Percentiles rank a stretch among this genome's conserved stretches.
These are phyloP conservation scores for Claviceps africana DNA, from an alignment of 2,329 filamentous ascomycete species.

Conservation along the genomic window DNA sequence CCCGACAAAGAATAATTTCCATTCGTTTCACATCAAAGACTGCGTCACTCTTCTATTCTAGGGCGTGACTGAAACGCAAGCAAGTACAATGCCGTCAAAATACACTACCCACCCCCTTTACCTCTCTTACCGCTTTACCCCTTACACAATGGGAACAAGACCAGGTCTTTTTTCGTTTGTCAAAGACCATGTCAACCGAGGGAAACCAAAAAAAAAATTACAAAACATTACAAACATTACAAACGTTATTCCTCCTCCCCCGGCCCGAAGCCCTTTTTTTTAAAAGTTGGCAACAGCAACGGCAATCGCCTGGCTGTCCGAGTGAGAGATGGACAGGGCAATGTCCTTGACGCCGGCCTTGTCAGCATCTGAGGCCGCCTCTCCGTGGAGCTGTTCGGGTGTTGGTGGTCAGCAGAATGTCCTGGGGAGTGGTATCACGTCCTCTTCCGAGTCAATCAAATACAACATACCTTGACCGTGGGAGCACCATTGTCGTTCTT, in stretches of 20 bases:
- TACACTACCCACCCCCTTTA: not conserved
- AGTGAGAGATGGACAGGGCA: conserved; percentile 90
- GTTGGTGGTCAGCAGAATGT: conserved; percentile 21
- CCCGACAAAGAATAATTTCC: not conserved
- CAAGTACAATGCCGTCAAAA: not conserved
- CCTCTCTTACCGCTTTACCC: not conserved
- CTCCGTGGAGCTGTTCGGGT: conserved; percentile 59
- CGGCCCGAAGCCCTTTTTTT: conserved; percentile 7
- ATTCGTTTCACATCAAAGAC: conserved; percentile 3
- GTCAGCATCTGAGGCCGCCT: conserved; percentile 70
- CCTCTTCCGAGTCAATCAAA: not conserved
- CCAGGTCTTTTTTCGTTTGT: not conserved
- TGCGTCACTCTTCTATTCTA: conserved; percentile 4
- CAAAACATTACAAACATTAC: conserved; percentile 2
- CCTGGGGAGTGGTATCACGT: not conserved
- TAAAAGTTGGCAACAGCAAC: conserved; percentile 78
- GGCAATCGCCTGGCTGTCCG: conserved; percentile 83
- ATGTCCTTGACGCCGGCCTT: conserved; percentile 78
- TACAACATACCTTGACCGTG: conserved; percentile 59
- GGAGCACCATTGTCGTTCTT: conserved; percentile 73
- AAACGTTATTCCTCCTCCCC: not conserved
- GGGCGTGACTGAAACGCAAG: not conserved
- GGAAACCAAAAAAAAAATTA: not conserved
- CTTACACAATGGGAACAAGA: not conserved
- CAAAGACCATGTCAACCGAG: not conserved